phyloP scores from a whole-genome alignment of 208 protist genomes.

The Acanthamoeba divionensis region DNA sequence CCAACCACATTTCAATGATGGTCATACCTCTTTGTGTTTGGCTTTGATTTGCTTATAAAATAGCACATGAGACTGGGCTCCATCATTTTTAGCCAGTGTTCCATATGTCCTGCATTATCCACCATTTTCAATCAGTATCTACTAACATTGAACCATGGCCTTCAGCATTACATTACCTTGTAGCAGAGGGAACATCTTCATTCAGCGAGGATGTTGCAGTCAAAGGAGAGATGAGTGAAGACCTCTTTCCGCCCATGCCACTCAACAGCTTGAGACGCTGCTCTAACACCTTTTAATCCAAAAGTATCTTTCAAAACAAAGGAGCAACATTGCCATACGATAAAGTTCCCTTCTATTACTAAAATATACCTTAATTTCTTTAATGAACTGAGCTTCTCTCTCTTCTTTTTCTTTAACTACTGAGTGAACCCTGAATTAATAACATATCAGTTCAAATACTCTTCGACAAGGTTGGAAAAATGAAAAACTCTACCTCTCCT shows the following conservation, averaged over 20 bases:
- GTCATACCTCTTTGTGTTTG: not conserved
- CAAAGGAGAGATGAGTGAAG: not conserved
- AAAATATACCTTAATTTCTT: not conserved
- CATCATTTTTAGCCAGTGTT: no score
- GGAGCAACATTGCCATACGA: not conserved
- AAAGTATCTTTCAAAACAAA: not conserved
- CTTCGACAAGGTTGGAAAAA: not conserved
- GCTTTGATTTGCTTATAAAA: conserved; percentile 44
- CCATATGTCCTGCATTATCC: no score
- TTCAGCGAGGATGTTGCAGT: not conserved
- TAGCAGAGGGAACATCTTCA: no score
- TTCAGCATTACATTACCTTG: no score
- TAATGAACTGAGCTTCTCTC: not conserved
- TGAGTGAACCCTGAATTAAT: not conserved
- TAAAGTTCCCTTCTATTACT: no score
- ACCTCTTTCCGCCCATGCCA: not conserved
- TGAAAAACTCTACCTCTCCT: not conserved
- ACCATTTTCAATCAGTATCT: no score
- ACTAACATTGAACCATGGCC: no score
- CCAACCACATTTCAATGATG: not conserved
- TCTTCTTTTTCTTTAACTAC: not conserved
- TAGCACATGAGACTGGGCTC: not conserved
- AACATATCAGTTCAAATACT: no score
- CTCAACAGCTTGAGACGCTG: conserved; percentile 25
- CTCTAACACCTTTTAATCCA: not conserved